Conservation (phyloP, 2,329 filamentous ascomycete genomes). For the Cryphonectria naterciae region DNA sequence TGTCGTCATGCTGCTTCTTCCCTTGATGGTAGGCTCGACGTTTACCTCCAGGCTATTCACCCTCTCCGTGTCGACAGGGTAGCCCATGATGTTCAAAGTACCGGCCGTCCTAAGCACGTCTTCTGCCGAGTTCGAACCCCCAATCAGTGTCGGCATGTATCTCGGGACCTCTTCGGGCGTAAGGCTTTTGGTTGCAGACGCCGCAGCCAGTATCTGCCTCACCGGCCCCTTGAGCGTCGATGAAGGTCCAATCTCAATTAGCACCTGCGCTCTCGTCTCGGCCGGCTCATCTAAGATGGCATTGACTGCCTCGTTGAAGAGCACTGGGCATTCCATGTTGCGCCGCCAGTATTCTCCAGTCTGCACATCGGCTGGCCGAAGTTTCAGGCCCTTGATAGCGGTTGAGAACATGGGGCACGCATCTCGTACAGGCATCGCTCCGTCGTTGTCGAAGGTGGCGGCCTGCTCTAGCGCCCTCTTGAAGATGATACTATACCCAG, state of each 20-base stretch:
- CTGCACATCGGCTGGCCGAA: background rate
- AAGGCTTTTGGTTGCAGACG: background rate
- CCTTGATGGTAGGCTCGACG: background rate
- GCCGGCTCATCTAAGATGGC: background rate
- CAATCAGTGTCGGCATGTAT: background rate
- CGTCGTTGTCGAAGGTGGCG: background rate
- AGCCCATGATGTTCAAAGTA: background rate
- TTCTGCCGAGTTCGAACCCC: background rate
- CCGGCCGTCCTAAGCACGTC: background rate
- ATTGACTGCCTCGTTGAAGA: slow-evolving; percentile 7
- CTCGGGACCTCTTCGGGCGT: background rate
- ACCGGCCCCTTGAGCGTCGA: slow-evolving; percentile 37
- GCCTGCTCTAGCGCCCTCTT: background rate
- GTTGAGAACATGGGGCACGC: background rate
- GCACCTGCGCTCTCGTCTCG: slow-evolving; percentile 1
- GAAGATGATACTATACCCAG: slow-evolving; percentile 2
- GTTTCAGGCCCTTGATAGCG: background rate
- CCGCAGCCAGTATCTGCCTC: slow-evolving; percentile 31
- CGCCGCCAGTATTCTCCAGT: slow-evolving; percentile 23
- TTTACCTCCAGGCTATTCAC: background rate
- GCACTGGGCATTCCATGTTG: slow-evolving; percentile 13
- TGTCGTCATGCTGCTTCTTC: background rate
- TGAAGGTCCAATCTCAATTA: slow-evolving; percentile 38
- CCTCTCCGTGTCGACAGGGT: background rate
- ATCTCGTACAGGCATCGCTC: background rate